Base-by-base conservation (phyloP, 495 filamentous ascomycete genomes). In the Oidiodendron maius region DNA sequence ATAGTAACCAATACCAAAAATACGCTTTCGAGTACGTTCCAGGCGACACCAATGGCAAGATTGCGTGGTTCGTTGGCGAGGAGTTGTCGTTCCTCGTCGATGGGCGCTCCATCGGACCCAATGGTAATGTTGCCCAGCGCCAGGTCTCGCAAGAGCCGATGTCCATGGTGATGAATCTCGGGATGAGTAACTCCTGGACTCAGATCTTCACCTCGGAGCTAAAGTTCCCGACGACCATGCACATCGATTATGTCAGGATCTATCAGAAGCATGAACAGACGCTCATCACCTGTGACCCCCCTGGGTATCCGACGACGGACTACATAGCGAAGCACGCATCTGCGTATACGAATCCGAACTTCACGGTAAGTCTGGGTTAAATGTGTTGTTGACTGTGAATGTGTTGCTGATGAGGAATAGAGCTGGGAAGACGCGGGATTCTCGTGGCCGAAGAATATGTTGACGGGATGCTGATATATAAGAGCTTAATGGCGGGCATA, bases 11-110 rank as follows among this genome's bases (percentile, higher is more conserved):
- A 44, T 89, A 87, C 59, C 85, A 89, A 57, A 79, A 70, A n/a
- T 89, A 83, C 61, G 75, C 77, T 13, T 85, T 85, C 50, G 83
- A 91, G 52, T 89, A 91, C 63, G 67, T 67, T 0, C 82, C 85
- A 5, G 86, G 86, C 0, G 12, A 30, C 12, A 61, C 62, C 2
- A 60, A 61, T 39, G 83, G 86, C 3, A 69, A 74, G 22, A 76
- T 88, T 13, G 78, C 78, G 13, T 90, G 84, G 83, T 82, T 77
- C 47, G 75, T 90, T 35, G 84, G 82, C 11, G 69, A 77, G 26
- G 67, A 76, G 5, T 72, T 76, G 35, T 80, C 76, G 16, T 87
- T 83, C 82, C 83, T 74, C 17, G 64, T 89, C 37, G 80, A 86
- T 47, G 80, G 70, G 6, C 68, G 75, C 18, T 74, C 86, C n/a